Evolutionary conservation across 2,329 filamentous ascomycete species (phyloP).

Genomic region (Scytalidium sp.): DNA sequence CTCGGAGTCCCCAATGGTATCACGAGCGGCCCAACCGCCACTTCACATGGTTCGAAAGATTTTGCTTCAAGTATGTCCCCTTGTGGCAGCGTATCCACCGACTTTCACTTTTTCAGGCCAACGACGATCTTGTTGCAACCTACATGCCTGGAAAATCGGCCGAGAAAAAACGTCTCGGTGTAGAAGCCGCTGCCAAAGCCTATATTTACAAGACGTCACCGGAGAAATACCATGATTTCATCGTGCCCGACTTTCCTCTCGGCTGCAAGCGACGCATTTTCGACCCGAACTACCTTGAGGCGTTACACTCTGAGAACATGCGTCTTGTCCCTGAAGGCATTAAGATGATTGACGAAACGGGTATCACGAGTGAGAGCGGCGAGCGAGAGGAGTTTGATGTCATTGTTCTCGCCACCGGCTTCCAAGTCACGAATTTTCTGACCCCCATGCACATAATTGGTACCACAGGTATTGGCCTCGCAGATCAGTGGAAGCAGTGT

Average conservation of each 20-base stretch:
- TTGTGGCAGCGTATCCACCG: slow-evolving; percentile 18
- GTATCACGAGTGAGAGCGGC: slow-evolving; percentile 6
- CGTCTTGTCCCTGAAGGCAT: slow-evolving; percentile 9
- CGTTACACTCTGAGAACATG: slow-evolving; percentile 5
- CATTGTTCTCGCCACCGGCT: slow-evolving; percentile 19
- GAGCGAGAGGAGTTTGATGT: slow-evolving; percentile 9
- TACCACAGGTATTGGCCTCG: slow-evolving; percentile 9
- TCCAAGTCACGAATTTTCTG: slow-evolving; percentile 32
- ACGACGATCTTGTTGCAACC: slow-evolving; percentile 15
- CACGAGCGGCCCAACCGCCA: slow-evolving; percentile 29
- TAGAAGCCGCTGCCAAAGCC: slow-evolving; percentile 12
- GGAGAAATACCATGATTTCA: slow-evolving; percentile 4
- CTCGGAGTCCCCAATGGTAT: slow-evolving; percentile 29
- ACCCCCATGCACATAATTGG: slow-evolving; percentile 30
- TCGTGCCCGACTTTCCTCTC: slow-evolving; percentile 9
- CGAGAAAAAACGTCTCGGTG: slow-evolving; percentile 8
- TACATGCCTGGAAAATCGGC: slow-evolving; percentile 16
- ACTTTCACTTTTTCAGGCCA: slow-evolving; percentile 16
- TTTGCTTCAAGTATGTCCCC: slow-evolving; percentile 22
- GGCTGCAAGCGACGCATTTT: slow-evolving; percentile 29
- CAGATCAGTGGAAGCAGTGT: slow-evolving; percentile 27
- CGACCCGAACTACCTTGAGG: slow-evolving; percentile 25
- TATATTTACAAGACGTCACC: slow-evolving; percentile 20
- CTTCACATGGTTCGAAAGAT: slow-evolving; percentile 26
- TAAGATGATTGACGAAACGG: slow-evolving; percentile 6